Evolutionary conservation across 2,329 filamentous ascomycete genomes (phyloP).

Genomic region (Aspergillus transmontanensis): DNA sequence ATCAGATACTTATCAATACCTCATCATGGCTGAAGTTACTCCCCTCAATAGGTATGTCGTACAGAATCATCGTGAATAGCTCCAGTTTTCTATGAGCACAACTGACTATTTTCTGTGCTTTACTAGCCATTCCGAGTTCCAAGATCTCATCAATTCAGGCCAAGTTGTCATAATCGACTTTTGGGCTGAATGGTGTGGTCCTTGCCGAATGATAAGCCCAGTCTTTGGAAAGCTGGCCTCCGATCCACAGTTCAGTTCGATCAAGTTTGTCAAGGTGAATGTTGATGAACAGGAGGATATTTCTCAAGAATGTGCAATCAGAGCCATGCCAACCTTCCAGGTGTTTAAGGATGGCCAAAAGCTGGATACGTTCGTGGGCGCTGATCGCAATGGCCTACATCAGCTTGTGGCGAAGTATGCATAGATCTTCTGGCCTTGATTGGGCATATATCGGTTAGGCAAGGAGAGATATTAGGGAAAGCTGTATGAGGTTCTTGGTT

Average conservation of each 20-base stretch:
- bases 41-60: neutral
- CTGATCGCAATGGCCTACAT: rapidly evolving
- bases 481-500: neutral
- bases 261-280: neutral
- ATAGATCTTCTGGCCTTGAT: neutral
- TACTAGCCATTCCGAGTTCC: neutral
- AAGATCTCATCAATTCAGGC: neutral
- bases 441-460: too few species aligned
- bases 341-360: neutral
- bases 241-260: neutral
- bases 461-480: neutral
- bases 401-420: neutral
- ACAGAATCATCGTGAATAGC: neutral
- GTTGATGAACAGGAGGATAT: neutral
- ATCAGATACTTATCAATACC: neutral
- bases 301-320: neutral
- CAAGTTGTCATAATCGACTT: neutral
- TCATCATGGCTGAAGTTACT: neutral
- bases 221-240: neutral
- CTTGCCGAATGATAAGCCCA: neutral
- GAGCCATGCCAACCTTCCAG: neutral
- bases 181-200: neutral
- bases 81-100: neutral
- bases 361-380: too few species aligned
- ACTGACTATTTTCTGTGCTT: neutral